Evolutionary conservation across 2,329 filamentous ascomycete genomes (phyloP), one percentile per base, ranked within the genome.

Genomic region (Ophidiomyces ophidiicola): DNA sequence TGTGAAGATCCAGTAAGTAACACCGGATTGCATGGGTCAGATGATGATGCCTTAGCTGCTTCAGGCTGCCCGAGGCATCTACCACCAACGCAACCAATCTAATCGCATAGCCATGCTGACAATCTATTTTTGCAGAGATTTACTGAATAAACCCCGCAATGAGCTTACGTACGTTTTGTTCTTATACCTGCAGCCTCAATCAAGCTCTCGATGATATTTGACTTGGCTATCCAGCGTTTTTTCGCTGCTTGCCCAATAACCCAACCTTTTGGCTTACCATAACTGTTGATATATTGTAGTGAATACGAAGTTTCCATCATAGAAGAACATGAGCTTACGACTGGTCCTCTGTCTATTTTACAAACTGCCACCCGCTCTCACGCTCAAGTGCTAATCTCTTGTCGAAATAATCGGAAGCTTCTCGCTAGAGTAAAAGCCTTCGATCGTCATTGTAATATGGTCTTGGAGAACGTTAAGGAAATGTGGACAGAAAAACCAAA

Each of bases 401-500:
- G 88, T 67, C 86, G 90, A 50, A 94, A 94, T 75, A 96, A 96
- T 71, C 82, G 88, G 65, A 98, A 98, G 71, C 74, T 98, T 33
- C 79, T 98, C 40, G 90, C 88, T 36, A 82, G 90, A 48, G 88
- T 98, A 57, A 98, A 98, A 71, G 90, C 90, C 5, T 98, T 98
- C 61, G 90, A 98, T 66, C 75, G 90, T 45, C 90, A 98, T 66
- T 96, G 87, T 75, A 98, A 98, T 68, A 96, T 98, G 90, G 83
- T 94, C 3, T 70, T 94, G 33, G 86, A 94, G 70, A 94, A 94
- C 52, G 86, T 92, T 30, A 92, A 92, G 72, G 90, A 98, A 68
- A 96, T 98, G 88, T 98, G 90, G 90, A 94, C 87, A 6, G 90
- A 98, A 68, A 90, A 82, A 41, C 86, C 88, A 34, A 72, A 83